Evolutionary conservation across 495 filamentous ascomycete genomes (phyloP).

Genomic region (Talaromyces borbonicus): DNA sequence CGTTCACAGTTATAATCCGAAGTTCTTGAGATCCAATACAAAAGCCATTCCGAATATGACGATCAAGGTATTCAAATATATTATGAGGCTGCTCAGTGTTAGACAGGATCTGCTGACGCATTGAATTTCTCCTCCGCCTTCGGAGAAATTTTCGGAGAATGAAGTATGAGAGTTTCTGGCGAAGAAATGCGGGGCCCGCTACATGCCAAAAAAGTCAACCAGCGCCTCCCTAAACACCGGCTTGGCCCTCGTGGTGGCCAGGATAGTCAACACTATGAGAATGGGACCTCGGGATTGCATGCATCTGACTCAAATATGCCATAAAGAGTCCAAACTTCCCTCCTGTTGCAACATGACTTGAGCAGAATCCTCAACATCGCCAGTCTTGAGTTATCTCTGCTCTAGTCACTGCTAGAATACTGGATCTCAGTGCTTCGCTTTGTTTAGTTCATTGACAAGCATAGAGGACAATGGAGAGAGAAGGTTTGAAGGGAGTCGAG

Average conservation of each 20-base stretch:
- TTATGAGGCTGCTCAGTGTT: not conserved
- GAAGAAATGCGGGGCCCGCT: not conserved
- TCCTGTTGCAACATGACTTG: too few species aligned
- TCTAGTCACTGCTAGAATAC: too few species aligned
- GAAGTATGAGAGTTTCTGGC: not conserved
- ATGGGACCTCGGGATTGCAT: too few species aligned
- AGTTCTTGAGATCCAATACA: not conserved
- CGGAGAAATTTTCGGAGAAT: constrained; percentile 19
- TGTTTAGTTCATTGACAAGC: too few species aligned
- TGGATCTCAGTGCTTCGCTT: too few species aligned
- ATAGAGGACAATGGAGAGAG: too few species aligned
- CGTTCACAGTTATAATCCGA: not conserved
- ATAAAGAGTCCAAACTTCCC: too few species aligned
- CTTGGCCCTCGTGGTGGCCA: not conserved
- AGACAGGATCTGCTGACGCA: not conserved
- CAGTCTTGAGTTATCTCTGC: too few species aligned
- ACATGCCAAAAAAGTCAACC: not conserved
- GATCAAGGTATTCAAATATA: not conserved
- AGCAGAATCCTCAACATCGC: too few species aligned
- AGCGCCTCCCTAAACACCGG: not conserved
- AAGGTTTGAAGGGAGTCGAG: constrained; percentile 1
- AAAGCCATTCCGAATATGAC: not conserved
- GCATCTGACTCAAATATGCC: too few species aligned
- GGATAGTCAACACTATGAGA: too few species aligned
- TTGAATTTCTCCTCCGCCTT: not conserved